These are phyloP conservation scores for Globisporangium rhizosaccharum DNA, from an alignment of 352 stramenopile species.

Conservation along the genomic window DNA sequence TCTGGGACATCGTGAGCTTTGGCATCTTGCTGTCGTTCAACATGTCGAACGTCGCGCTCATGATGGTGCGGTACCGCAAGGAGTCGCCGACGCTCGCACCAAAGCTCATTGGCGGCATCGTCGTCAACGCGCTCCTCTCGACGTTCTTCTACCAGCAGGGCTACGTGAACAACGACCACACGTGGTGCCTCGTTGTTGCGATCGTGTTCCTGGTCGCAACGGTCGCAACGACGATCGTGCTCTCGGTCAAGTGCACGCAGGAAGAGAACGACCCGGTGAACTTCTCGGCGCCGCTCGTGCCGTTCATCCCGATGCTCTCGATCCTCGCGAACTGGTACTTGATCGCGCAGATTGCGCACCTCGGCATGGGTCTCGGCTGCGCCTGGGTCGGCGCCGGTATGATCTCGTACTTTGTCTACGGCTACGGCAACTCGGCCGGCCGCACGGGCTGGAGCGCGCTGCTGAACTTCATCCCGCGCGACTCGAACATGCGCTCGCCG, in stretches of 20 bases:
- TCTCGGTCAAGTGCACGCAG: conserved; percentile 60
- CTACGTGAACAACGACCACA: conserved; percentile 42
- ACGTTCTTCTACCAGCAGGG: conserved; percentile 71
- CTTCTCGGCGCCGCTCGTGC: conserved; percentile 63
- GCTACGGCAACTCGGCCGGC: conserved; percentile 58
- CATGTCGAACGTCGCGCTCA: conserved; percentile 69
- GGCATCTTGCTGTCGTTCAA: conserved; percentile 88
- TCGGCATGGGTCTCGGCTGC: conserved; percentile 43
- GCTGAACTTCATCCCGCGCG: conserved; percentile 38
- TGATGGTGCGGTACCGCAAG: conserved; percentile 68
- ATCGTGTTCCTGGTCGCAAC: conserved; percentile 48
- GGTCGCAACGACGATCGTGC: conserved; percentile 18
- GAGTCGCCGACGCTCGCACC: conserved; percentile 38
- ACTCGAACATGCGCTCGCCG: conserved; percentile 38
- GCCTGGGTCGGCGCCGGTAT: conserved; percentile 53
- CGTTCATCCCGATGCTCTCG: conserved; percentile 48
- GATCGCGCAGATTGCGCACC: conserved; percentile 48
- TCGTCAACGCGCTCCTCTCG: conserved; percentile 29
- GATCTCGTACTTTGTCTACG: conserved; percentile 75
- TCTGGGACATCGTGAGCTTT: conserved; percentile 88
- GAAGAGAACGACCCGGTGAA: conserved; percentile 34
- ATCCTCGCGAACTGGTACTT: conserved; percentile 73
- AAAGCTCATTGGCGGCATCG: conserved; percentile 37
- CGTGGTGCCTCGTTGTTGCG: conserved; percentile 26
- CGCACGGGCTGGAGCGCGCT: conserved; percentile 56